Conservation (phyloP, 345 rosid species). For the Rubroshorea leprosula region DNA sequence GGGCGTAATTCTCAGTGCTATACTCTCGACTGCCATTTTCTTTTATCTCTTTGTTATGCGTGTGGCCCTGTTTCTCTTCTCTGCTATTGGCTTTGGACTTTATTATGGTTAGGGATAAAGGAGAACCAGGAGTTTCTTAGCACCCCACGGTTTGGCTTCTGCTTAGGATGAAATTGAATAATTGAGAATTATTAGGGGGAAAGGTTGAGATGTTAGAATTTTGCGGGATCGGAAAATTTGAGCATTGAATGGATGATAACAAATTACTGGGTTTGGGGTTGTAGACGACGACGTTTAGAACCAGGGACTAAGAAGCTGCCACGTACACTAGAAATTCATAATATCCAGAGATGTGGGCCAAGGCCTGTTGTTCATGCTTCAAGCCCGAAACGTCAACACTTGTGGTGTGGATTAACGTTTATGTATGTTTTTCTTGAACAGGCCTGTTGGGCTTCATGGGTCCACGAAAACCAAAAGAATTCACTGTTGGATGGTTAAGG, state of each 20-base stretch:
- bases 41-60: no score
- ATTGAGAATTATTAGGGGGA: background rate
- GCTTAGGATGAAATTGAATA: background rate
- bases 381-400: background rate
- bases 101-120: background rate
- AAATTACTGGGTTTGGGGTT: no score
- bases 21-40: slow-evolving; percentile 16
- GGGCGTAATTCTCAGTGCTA: slow-evolving; percentile 20
- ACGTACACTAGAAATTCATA: background rate
- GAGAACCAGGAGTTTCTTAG: background rate
- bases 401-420: background rate
- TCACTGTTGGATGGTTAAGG: no score
- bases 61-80: no score
- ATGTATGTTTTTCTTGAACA: background rate
- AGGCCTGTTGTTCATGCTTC: background rate
- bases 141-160: no score
- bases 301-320: background rate
- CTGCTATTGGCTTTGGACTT: no score
- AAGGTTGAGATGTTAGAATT: background rate
- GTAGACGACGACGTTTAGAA: no score
- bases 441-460: background rate
- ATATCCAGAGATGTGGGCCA: background rate
- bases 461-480: no score
- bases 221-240: background rate
- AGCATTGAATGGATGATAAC: no score